phyloP scores from a whole-genome alignment of 2,329 filamentous ascomycete species.

The Helicocarpus griseus region DNA sequence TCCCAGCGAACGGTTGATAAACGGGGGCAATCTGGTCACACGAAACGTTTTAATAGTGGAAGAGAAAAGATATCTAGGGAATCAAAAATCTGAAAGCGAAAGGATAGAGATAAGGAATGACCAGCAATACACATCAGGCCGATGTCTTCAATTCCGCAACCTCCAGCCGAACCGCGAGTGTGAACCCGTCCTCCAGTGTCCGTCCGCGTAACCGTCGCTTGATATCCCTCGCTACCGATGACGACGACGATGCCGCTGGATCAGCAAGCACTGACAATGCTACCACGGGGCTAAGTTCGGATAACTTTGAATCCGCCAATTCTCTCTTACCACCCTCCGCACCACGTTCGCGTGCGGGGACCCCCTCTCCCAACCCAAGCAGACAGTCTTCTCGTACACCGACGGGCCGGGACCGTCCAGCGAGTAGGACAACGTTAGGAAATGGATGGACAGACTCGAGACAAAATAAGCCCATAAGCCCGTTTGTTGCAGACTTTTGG shows the following conservation, averaged over 20 bases:
- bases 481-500: conserved; percentile 25
- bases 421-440: neutral
- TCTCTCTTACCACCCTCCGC: conserved; percentile 25
- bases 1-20: neutral
- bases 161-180: conserved; percentile 22
- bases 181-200: conserved; percentile 27
- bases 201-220: conserved; percentile 36
- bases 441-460: neutral
- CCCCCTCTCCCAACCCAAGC: conserved; percentile 30
- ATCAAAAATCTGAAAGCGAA: neutral
- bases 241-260: conserved; percentile 14
- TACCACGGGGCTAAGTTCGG: conserved; percentile 13
- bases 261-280: conserved; percentile 11
- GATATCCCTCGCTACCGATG: conserved; percentile 32
- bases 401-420: neutral
- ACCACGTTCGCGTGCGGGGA: conserved; percentile 27
- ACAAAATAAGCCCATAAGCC: conserved; percentile 2
- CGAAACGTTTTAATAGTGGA: neutral
- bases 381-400: conserved; percentile 15
- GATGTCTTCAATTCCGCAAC: conserved; percentile 27
- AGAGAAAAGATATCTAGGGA: neutral
- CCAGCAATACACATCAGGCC: conserved; percentile 28
- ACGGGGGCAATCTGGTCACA: neutral
- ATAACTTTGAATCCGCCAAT: conserved; percentile 16
- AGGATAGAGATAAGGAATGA: conserved; percentile 26